phyloP scores from a whole-genome alignment of 2,329 filamentous ascomycete species.

The Nannizziopsis arthrosporioides region DNA sequence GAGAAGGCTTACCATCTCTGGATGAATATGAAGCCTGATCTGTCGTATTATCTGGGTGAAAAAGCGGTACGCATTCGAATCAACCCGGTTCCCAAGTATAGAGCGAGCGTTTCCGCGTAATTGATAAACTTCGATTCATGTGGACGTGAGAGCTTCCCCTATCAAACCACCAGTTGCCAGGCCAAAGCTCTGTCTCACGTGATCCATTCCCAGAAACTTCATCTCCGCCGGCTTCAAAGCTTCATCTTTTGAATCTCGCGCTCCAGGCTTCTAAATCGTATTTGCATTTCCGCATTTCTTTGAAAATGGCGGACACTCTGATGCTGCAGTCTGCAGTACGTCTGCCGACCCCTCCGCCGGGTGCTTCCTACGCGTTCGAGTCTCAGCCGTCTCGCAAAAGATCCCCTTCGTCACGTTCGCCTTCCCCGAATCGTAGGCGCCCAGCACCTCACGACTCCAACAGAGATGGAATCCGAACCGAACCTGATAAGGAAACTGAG shows the following conservation, averaged over 20 bases:
- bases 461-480: constrained; percentile 37
- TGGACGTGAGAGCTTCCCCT: too few relatives aligned
- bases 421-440: constrained; percentile 41
- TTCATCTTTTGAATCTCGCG: not conserved
- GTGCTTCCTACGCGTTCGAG: constrained; percentile 38
- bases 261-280: not conserved
- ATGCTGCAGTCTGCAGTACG: constrained; percentile 47
- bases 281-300: not conserved
- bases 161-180: too few relatives aligned
- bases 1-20: constrained; percentile 14
- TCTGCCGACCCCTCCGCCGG: constrained; percentile 46
- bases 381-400: constrained; percentile 44
- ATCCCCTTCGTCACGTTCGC: constrained; percentile 44
- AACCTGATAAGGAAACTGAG: constrained; percentile 39
- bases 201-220: not conserved
- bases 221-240: not conserved
- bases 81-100: not conserved
- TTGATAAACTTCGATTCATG: too few relatives aligned
- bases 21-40: not conserved
- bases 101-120: not conserved
- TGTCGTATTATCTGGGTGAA: not conserved
- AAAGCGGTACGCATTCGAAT: not conserved
- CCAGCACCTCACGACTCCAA: constrained; percentile 33
- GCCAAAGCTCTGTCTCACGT: not conserved
- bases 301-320: constrained; percentile 34